Evolutionary conservation across 1,284 basidiomycete genomes (phyloP).

Genomic region (Ustilago trichophora): DNA sequence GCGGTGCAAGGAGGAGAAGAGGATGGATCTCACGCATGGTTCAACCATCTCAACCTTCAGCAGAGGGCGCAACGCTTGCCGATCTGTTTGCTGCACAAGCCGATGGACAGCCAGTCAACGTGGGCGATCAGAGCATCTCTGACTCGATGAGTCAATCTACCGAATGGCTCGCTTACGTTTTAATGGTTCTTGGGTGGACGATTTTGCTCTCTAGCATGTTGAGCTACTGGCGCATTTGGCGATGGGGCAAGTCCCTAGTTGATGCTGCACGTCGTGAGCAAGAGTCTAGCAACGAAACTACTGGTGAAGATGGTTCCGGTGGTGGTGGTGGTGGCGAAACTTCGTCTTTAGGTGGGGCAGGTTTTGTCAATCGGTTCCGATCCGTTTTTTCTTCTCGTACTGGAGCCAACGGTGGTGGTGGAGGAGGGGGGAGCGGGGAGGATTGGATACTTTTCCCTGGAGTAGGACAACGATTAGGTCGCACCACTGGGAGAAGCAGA

Average conservation of each 20-base stretch:
- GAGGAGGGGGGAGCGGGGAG: constrained; percentile 31
- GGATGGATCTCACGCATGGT: constrained; percentile 22
- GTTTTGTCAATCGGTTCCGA: constrained; percentile 40
- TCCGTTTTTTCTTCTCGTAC: constrained; percentile 21
- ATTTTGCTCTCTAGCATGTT: constrained; percentile 75
- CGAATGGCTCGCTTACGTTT: constrained; percentile 87
- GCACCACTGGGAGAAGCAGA: not conserved
- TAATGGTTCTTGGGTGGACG: constrained; percentile 94
- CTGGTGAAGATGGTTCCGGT: constrained; percentile 2
- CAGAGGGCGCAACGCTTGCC: constrained; percentile 40
- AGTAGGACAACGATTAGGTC: constrained; percentile 25
- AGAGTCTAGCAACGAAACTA: constrained; percentile 1
- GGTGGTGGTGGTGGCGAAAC: not conserved
- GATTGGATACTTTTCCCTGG: constrained; percentile 62
- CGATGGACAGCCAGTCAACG: constrained; percentile 62
- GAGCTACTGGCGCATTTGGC: constrained; percentile 73
- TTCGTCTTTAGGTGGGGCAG: constrained; percentile 13
- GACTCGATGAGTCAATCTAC: constrained; percentile 69
- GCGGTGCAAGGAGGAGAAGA: constrained; percentile 6
- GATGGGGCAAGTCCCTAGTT: constrained; percentile 58
- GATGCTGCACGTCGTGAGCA: constrained; percentile 51
- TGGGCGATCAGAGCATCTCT: constrained; percentile 67
- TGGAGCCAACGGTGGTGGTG: constrained; percentile 1
- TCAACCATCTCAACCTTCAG: constrained; percentile 1
- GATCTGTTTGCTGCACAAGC: constrained; percentile 64